Evolutionary conservation across 768 basidiomycete genomes (phyloP), one percentile per base, ranked within the genome.

Genomic region (Lanmaoa rubissima): DNA sequence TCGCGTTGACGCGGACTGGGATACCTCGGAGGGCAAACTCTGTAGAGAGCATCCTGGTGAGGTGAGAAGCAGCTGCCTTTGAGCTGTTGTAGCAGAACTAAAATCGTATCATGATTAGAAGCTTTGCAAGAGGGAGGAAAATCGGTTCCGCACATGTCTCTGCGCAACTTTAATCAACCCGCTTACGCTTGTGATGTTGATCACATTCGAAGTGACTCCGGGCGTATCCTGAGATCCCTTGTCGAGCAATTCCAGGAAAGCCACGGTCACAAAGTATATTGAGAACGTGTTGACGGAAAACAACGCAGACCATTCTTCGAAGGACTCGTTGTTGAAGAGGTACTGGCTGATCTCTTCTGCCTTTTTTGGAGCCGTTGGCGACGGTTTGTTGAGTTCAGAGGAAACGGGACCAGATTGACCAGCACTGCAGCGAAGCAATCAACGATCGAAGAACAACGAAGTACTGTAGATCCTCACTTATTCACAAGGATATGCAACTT

Each of bases 51-150:
- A 91, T 81, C 71, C 78, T 85, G 11, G 88, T 88, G n/a, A 92
- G 73, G 60, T 91, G 89, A 13, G 86, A 79, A 6, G 83, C 84
- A 3, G 88, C 91, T 0, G 87, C 88, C 68, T 92, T 92, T 8
- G 87, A 76, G 62, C 86, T 88, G 69, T 92, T 92, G 70, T 92
- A 92, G 31, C 80, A 82, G 66, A 92, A 92, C 90, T 92, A 63
- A 24, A 49, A 24, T 36, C 19, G 21, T 39, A 40, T 43, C 31
- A n/a, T 12, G 31, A 31, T 34, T 31, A 31, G 24, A 31, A 36
- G 7, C 19, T 17, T 3, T n/a, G 2, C 3, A 34, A 44, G 6
- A 39, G 47, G 5, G 3, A 31, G 41, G n/a, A 24, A 45, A 26
- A 26, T 1, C 19, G 14, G 36, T n/a, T 44, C 71, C 86, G n/a